Evolutionary conservation across 2,329 filamentous ascomycete genomes (phyloP), one percentile per base, ranked within the genome.

Genomic region (Ceratocystis papillata): DNA sequence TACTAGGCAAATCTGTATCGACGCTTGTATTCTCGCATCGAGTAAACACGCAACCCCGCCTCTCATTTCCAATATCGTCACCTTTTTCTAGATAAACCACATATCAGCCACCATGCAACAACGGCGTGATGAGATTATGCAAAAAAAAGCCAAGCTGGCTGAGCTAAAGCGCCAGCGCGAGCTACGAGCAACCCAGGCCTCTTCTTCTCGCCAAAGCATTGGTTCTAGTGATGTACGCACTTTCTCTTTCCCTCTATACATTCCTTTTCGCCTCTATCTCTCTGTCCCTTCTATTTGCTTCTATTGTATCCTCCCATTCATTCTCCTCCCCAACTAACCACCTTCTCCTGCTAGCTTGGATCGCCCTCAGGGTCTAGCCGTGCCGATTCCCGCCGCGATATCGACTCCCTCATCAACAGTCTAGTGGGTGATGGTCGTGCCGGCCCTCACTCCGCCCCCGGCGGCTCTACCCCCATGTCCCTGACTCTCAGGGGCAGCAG

Each of bases 101-200:
- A 17, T 30, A 28, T 8, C 22, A 63, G 28, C 8, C 22, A 63
- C 15, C 44, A 68, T 68, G 81, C 85, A 87, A 78, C 87, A 92
- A 81, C 88, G 92, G 72, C 88, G 90, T 79, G 91, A 96, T 80
- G 94, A 99, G 80, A 96, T 99, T 71, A 80, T 94, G 72, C 92
- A 91, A 71, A 99, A 99, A 79, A 93, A 90, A 80, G 93, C 92
- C 69, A 96, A 94, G 81, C 90, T 99, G 72, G 92, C 90, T 62
- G 94, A 97, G 81, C 83, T 99, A 70, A 96, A 96, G 79, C 85
- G 89, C 69, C 91, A 96, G 78, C 85, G 94, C 72, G 91, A 95
- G 75, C 79, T 93, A 71, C 84, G 92, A 68, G 84, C 89, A 70
- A 89, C 83, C 74, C 89, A 95, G 74, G 85, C 89, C 71, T 84